Percentiles rank a stretch among this genome's conserved stretches.
Evolutionary conservation across 768 basidiomycete genomes (phyloP).

Genomic region (Kwoniella sp.): DNA sequence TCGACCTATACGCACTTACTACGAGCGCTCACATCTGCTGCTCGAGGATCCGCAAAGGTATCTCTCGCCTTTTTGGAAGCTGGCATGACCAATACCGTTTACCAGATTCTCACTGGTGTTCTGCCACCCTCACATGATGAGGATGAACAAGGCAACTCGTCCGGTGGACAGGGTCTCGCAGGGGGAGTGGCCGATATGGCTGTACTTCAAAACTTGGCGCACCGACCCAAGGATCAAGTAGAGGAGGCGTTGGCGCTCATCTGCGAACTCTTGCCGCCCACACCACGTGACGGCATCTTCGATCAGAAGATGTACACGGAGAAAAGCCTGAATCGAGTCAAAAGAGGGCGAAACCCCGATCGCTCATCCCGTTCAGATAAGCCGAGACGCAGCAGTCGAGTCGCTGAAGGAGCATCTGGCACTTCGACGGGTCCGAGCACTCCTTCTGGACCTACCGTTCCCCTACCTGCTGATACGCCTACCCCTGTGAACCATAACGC

Average conservation of each 20-base stretch:
- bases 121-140: conserved; percentile 63
- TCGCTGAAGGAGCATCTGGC: conserved; percentile 23
- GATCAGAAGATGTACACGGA: conserved; percentile 87
- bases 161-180: conserved; percentile 70
- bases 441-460: conserved; percentile 4
- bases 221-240: conserved; percentile 93
- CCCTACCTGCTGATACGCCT: conserved; percentile 20
- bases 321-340: conserved; percentile 72
- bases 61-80: conserved; percentile 82
- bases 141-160: conserved; percentile 54
- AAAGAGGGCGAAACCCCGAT: conserved; percentile 50
- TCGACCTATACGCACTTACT: conserved; percentile 85
- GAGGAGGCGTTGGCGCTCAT: conserved; percentile 87
- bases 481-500: conserved; percentile 47
- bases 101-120: conserved; percentile 93
- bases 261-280: conserved; percentile 85
- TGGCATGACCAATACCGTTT: conserved; percentile 83
- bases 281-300: conserved; percentile 82
- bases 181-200: conserved; percentile 93
- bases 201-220: conserved; percentile 94
- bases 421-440: conserved; percentile 25
- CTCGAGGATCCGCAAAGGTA: conserved; percentile 81
- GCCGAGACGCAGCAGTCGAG: conserved; percentile 40
- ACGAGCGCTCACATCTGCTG: conserved; percentile 79
- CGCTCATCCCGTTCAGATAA: conserved; percentile 6